Evolutionary conservation across 2,329 filamentous ascomycete species (phyloP), one percentile per base, ranked within the genome.

Genomic region (Pseudopyricularia javanii): DNA sequence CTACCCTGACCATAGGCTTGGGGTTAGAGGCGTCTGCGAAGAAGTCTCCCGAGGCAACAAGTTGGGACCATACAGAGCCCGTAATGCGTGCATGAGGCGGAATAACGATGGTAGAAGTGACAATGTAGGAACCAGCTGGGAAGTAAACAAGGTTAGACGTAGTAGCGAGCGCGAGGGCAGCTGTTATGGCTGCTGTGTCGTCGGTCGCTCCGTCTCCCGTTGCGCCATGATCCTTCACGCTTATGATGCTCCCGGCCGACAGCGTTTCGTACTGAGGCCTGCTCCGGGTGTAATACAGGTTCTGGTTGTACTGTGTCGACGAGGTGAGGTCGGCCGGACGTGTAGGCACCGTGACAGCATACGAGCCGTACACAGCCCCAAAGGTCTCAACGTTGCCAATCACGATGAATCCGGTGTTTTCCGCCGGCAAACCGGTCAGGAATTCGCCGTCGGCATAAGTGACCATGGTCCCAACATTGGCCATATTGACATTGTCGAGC

Each of bases 31-130:
- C 68, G 63, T 60, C 54, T 1, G 24, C 28, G 67, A 87, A 88
- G 52, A 73, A 71, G 9, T 63, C 64, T 17, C 64, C 61, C 24
- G 80, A 81, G 22, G 76, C 73, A 69, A 86, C 80, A 62, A 88
- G 77, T 56, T 86, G 68, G 11, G 84, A 79, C 82, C 82, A 88
- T 58, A 85, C 76, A 62, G 87, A 82, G 57, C 85, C 85, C 20
- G 78, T 79, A 55, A 88, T 85, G 64, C 77, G 79, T 65, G 83
- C 75, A 54, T 79, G 74, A 62, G 74, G 75, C 0, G 78, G 78
- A 15, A 82, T 67, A 22, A 67, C 68, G 47, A 81, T 64, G 1
- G 78, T 81, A 45, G 64, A 63, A 2, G 68, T 72, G 45, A 81
- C 63, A 14, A 75, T 64, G 33, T 63, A 63, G 2, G 54, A 54